Conservation (phyloP, 169 alveolate genomes). For the Cryptosporidium meleagridis region DNA sequence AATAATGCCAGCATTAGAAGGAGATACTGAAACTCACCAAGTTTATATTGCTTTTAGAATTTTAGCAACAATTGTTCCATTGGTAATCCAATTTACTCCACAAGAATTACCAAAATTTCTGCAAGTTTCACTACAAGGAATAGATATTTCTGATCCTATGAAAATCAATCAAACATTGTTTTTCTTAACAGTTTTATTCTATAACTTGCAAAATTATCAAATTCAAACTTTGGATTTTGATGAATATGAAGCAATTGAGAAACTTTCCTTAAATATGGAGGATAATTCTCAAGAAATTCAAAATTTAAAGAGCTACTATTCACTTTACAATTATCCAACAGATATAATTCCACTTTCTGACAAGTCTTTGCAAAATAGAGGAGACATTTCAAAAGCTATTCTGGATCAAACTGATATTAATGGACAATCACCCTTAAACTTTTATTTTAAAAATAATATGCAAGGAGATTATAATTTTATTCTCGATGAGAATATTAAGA, state of each 20-base stretch:
- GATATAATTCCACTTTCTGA: constrained; percentile 6
- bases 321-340: constrained; percentile 58
- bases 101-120: constrained; percentile 34
- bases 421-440: constrained; percentile 30
- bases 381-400: constrained; percentile 13
- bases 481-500: neutral
- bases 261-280: neutral
- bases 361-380: constrained; percentile 4
- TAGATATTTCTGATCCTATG: constrained; percentile 66
- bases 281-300: neutral
- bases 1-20: constrained; percentile 60
- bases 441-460: neutral
- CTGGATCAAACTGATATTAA: neutral
- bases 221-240: constrained; percentile 3
- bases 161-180: constrained; percentile 47
- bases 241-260: neutral
- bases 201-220: constrained; percentile 14
- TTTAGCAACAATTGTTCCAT: constrained; percentile 43
- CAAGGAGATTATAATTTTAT: neutral
- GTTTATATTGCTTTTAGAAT: constrained; percentile 57
- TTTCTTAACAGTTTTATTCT: constrained; percentile 37
- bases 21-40: constrained; percentile 58
- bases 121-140: constrained; percentile 57
- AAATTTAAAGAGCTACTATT: neutral
- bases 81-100: constrained; percentile 63